phyloP scores from a whole-genome alignment of 768 basidiomycete species.

The Pulveroboletus sp. region DNA sequence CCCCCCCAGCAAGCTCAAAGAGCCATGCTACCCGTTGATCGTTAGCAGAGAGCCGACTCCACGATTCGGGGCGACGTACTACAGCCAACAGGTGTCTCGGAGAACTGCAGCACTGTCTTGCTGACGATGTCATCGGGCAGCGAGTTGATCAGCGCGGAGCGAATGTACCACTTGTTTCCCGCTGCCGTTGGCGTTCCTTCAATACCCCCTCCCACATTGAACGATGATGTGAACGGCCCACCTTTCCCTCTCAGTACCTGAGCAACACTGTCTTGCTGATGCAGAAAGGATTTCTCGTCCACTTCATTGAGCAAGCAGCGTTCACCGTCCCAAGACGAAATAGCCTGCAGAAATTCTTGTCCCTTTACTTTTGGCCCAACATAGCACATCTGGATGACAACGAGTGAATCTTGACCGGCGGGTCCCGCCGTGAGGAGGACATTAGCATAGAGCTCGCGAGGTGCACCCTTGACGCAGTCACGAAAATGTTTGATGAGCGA shows the following conservation, averaged over 20 bases:
- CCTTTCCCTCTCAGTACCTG: slow-evolving; percentile 85
- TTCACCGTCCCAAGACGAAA: slow-evolving; percentile 88
- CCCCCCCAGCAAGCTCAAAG: slow-evolving; percentile 86
- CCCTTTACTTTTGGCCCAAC: slow-evolving; percentile 70
- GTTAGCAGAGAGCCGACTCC: neutral
- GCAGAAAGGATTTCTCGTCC: slow-evolving; percentile 80
- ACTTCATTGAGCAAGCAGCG: slow-evolving; percentile 85
- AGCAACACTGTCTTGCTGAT: slow-evolving; percentile 89
- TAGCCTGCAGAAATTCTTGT: slow-evolving; percentile 74
- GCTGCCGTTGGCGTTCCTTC: slow-evolving; percentile 36
- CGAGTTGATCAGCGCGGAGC: slow-evolving; percentile 76
- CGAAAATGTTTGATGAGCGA: slow-evolving; percentile 89
- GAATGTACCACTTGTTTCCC: slow-evolving; percentile 88
- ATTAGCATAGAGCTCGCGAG: slow-evolving; percentile 85
- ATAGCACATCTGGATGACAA: slow-evolving; percentile 91
- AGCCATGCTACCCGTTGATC: slow-evolving; percentile 63
- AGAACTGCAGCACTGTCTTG: slow-evolving; percentile 75
- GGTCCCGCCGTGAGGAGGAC: slow-evolving; percentile 89
- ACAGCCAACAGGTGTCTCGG: slow-evolving; percentile 83
- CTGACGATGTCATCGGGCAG: slow-evolving; percentile 85
- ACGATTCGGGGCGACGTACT: slow-evolving; percentile 49
- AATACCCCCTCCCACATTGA: neutral
- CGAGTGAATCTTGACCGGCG: slow-evolving; percentile 73
- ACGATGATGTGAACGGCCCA: slow-evolving; percentile 26
- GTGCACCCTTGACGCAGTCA: slow-evolving; percentile 87